Evolutionary conservation across 768 basidiomycete species (phyloP).

Genomic region (Xerocomus potaroensis): DNA sequence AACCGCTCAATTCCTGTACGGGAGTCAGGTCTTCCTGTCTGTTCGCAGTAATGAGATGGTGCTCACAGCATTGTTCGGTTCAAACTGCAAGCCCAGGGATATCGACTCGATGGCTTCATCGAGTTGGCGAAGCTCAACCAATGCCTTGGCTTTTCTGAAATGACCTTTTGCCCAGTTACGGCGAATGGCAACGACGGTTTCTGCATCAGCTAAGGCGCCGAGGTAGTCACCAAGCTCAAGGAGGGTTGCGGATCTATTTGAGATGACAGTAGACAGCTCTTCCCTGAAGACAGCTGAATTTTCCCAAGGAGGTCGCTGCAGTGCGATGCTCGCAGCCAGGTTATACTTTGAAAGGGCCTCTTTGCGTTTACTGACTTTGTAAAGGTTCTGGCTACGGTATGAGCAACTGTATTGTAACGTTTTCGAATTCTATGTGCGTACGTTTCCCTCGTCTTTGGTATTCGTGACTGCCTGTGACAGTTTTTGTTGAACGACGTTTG

Average conservation of each 20-base stretch:
- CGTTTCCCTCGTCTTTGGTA: slow-evolving; percentile 95
- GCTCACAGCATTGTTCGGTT: slow-evolving; percentile 59
- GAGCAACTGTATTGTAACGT: slow-evolving; percentile 2
- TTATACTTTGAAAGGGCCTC: slow-evolving; percentile 79
- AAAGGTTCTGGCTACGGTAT: slow-evolving; percentile 52
- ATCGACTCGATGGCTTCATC: slow-evolving; percentile 81
- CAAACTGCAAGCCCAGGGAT: slow-evolving; percentile 79
- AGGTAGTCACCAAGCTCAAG: slow-evolving; percentile 72
- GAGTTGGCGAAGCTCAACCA: slow-evolving; percentile 63
- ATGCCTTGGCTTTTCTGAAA: slow-evolving; percentile 88
- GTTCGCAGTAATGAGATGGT: neutral
- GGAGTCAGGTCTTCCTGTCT: slow-evolving; percentile 14
- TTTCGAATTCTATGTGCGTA: slow-evolving; percentile 38
- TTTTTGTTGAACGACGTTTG: slow-evolving; percentile 70
- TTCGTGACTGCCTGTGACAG: slow-evolving; percentile 68
- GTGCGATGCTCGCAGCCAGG: slow-evolving; percentile 69
- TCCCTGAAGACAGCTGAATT: slow-evolving; percentile 77
- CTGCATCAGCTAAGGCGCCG: slow-evolving; percentile 82
- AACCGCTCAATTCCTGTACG: slow-evolving; percentile 28
- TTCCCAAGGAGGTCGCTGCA: slow-evolving; percentile 88
- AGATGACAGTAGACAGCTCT: slow-evolving; percentile 84
- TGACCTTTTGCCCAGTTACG: slow-evolving; percentile 94
- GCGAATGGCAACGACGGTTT: slow-evolving; percentile 81
- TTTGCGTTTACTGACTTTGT: slow-evolving; percentile 66
- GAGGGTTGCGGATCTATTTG: slow-evolving; percentile 89